phyloP scores from a whole-genome alignment of 2,329 filamentous ascomycete species.

The Xylaria sp. region DNA sequence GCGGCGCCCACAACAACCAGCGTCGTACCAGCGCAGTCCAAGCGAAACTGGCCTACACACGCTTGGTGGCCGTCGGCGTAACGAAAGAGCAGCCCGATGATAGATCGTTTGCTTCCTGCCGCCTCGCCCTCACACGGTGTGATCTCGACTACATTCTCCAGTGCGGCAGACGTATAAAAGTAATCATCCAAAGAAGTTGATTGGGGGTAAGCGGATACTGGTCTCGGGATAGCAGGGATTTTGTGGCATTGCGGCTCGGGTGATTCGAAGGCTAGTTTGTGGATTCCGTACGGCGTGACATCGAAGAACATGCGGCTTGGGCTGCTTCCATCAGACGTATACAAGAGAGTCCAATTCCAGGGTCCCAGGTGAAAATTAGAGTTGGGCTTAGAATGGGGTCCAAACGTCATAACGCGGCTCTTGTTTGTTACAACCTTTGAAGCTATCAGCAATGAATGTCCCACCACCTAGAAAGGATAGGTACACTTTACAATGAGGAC shows the following conservation, averaged over 20 bases:
- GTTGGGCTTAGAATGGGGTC: background rate
- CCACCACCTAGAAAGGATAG: background rate
- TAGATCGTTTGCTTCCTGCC: background rate
- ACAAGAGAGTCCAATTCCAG: background rate
- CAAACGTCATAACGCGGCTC: background rate
- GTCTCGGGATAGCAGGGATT: background rate
- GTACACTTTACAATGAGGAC: background rate
- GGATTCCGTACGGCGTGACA: background rate
- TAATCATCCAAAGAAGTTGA: background rate
- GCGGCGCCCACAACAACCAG: background rate
- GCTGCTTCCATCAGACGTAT: background rate
- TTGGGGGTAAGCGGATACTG: background rate
- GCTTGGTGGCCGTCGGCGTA: background rate
- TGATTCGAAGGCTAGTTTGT: background rate
- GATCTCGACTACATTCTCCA: background rate
- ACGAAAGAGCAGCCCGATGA: background rate
- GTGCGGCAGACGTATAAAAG: background rate
- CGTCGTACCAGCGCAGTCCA: background rate
- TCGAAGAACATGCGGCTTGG: background rate
- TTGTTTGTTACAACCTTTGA: background rate
- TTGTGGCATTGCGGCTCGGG: background rate
- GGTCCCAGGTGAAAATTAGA: background rate
- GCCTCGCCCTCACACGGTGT: background rate
- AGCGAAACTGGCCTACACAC: background rate
- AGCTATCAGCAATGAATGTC: background rate